Evolutionary conservation across 345 rosid genomes (phyloP).

Genomic region (Adansonia digitata): DNA sequence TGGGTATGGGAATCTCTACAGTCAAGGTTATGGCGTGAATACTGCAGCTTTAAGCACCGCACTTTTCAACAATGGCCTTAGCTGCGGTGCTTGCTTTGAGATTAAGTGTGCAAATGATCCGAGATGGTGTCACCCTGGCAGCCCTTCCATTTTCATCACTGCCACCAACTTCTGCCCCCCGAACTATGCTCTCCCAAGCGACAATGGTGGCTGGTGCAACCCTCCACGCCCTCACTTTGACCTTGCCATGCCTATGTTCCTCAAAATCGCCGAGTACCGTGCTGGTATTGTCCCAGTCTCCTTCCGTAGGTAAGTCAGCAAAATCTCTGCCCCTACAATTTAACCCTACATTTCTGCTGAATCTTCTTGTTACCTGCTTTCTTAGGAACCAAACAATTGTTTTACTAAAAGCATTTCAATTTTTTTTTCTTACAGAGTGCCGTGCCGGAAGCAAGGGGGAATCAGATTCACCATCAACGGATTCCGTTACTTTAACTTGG

Average conservation of each 20-base stretch:
- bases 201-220: slow-evolving; percentile 99
- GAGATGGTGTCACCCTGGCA: slow-evolving; percentile 77
- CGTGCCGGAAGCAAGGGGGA: slow-evolving; percentile 90
- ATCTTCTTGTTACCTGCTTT: background rate
- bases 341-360: background rate
- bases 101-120: slow-evolving; percentile 71
- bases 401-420: too few relatives aligned
- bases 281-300: slow-evolving; percentile 95
- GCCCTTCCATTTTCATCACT: slow-evolving; percentile 70
- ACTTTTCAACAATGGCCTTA: slow-evolving; percentile 78
- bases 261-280: slow-evolving; percentile 74
- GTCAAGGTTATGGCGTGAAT: slow-evolving; percentile 93
- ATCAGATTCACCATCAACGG: slow-evolving; percentile 90
- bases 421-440: slow-evolving; percentile 21
- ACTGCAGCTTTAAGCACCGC: slow-evolving; percentile 96
- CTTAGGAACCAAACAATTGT: slow-evolving; percentile 12
- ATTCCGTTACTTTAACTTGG: slow-evolving; percentile 93
- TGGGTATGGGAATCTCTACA: slow-evolving; percentile 91
- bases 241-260: slow-evolving; percentile 99
- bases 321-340: background rate
- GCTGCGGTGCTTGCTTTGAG: slow-evolving; percentile 96
- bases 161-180: slow-evolving; percentile 98
- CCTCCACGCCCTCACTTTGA: slow-evolving; percentile 97
- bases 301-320: slow-evolving; percentile 58
- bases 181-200: slow-evolving; percentile 72